Conservation (phyloP, 495 filamentous ascomycete genomes). For the Xylaria venustula region DNA sequence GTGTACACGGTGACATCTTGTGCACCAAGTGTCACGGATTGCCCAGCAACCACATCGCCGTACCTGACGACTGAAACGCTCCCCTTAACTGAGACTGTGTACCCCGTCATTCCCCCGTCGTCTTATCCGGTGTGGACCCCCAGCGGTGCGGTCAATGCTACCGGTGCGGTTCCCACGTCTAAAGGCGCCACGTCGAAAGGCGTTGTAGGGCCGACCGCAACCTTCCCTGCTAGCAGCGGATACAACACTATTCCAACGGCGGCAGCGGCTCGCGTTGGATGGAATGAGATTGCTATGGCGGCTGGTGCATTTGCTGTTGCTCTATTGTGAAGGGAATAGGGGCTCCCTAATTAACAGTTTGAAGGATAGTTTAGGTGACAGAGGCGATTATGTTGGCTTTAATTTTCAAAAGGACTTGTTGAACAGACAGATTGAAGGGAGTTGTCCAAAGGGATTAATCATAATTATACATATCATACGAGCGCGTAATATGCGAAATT, state of each 20-base stretch:
- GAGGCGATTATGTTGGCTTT: too few species aligned
- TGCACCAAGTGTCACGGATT: slow-evolving; percentile 55
- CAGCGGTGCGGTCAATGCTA: neutral
- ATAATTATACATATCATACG: too few species aligned
- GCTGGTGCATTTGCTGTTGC: neutral
- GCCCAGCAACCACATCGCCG: slow-evolving; percentile 40
- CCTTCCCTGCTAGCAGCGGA: neutral
- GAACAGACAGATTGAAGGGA: neutral
- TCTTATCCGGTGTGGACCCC: neutral
- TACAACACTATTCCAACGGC: neutral
- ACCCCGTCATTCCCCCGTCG: neutral
- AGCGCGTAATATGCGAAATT: too few species aligned
- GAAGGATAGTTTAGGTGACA: too few species aligned
- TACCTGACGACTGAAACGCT: neutral
- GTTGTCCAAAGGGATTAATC: too few species aligned
- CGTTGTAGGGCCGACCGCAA: neutral
- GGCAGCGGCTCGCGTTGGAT: neutral
- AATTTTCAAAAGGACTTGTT: too few species aligned
- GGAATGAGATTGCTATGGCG: neutral
- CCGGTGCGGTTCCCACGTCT: neutral
- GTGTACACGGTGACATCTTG: slow-evolving; percentile 59
- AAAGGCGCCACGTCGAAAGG: neutral
- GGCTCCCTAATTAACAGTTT: neutral
- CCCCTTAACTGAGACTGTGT: neutral
- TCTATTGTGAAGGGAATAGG: neutral